These are phyloP conservation scores for Coprinopsis sp. DNA, from an alignment of 768 basidiomycete genomes.

Conservation along the genomic window DNA sequence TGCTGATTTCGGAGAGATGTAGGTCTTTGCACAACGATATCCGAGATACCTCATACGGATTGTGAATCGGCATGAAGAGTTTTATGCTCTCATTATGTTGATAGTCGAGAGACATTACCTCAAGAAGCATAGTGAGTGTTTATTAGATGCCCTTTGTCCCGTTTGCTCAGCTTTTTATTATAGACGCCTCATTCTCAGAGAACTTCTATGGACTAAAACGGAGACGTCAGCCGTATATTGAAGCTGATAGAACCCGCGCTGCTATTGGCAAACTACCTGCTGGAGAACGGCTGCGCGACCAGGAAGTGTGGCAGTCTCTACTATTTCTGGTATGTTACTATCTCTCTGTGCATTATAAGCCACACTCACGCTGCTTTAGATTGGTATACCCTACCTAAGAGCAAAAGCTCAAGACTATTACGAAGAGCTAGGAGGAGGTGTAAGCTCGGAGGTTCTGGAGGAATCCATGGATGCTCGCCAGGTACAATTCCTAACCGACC, in stretches of 20 bases:
- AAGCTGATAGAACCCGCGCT: slow-evolving; percentile 59
- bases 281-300: slow-evolving; percentile 59
- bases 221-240: slow-evolving; percentile 64
- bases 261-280: slow-evolving; percentile 63
- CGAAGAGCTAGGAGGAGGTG: slow-evolving; percentile 83
- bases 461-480: slow-evolving; percentile 45
- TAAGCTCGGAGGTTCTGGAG: slow-evolving; percentile 60
- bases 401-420: slow-evolving; percentile 89
- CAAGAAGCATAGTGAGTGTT: slow-evolving; percentile 69
- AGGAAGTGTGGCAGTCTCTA: slow-evolving; percentile 73
- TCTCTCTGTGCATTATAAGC: neutral
- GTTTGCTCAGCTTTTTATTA: slow-evolving; percentile 4
- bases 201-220: slow-evolving; percentile 94
- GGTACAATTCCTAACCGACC: slow-evolving; percentile 44
- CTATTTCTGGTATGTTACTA: slow-evolving; percentile 63
- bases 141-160: neutral
- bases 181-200: slow-evolving; percentile 92
- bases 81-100: slow-evolving; percentile 86
- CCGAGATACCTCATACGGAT: slow-evolving; percentile 88
- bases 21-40: slow-evolving; percentile 94
- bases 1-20: too few relatives aligned
- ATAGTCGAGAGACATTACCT: slow-evolving; percentile 91
- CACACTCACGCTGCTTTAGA: slow-evolving; percentile 37
- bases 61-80: slow-evolving; percentile 94
- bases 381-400: slow-evolving; percentile 84